Conservation (phyloP, 2,329 filamentous ascomycete genomes). For the Colletotrichum tanaceti region DNA sequence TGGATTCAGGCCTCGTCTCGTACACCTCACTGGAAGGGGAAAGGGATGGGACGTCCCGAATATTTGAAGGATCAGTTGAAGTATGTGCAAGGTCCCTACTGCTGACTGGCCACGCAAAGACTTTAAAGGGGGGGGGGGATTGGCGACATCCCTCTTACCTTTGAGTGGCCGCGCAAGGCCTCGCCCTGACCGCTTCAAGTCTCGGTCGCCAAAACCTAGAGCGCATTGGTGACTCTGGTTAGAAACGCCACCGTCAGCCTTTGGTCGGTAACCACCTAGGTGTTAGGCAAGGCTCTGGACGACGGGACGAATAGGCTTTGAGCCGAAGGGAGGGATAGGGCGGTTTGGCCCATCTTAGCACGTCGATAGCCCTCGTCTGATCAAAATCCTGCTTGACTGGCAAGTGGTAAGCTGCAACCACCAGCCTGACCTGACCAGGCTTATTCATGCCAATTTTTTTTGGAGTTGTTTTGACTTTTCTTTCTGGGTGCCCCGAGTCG, state of each 20-base stretch:
- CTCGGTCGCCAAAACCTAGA: conserved; percentile 34
- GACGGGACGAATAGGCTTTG: conserved; percentile 33
- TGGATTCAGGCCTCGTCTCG: conserved; percentile 6
- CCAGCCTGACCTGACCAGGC: not conserved
- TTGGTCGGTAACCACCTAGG: conserved; percentile 12
- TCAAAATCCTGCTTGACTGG: conserved; percentile 13
- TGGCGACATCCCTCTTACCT: conserved; percentile 9
- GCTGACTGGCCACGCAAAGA: not conserved
- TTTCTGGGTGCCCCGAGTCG: conserved; percentile 3
- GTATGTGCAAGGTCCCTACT: conserved; percentile 16
- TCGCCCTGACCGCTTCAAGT: conserved; percentile 39
- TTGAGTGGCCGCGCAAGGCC: conserved; percentile 27
- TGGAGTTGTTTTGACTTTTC: too few species aligned
- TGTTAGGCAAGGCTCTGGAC: conserved; percentile 21
- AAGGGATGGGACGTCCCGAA: conserved; percentile 22
- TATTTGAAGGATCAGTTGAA: conserved; percentile 13
- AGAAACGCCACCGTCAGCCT: conserved; percentile 16
- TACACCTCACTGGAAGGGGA: not conserved
- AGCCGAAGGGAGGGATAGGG: conserved; percentile 15
- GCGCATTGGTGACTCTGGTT: conserved; percentile 25
- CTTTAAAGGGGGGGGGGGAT: not conserved
- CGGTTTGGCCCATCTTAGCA: conserved; percentile 24
- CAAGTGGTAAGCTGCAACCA: not conserved
- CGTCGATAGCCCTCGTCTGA: conserved; percentile 17
- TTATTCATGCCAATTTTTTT: not conserved